Evolutionary conservation across 2,329 filamentous ascomycete genomes (phyloP).

Genomic region (Ascochyta lentis): DNA sequence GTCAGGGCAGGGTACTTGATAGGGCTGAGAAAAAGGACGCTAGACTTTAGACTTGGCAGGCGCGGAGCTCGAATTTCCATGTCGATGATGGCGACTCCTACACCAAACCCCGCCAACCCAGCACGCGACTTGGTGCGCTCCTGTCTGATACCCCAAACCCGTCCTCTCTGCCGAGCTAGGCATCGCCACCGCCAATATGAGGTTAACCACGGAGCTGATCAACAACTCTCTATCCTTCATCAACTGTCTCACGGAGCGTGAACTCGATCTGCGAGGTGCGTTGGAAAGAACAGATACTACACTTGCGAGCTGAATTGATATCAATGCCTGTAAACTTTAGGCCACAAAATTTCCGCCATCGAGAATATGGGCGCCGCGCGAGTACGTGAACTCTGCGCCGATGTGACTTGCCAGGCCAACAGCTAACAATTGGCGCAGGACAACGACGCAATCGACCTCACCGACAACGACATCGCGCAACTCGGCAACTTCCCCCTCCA

Average conservation of each 20-base stretch:
- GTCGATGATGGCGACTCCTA: not conserved
- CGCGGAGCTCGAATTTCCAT: constrained; percentile 8
- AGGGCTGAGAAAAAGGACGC: not conserved
- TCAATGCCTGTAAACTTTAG: constrained; percentile 70
- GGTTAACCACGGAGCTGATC: constrained; percentile 95
- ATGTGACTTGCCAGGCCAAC: not conserved
- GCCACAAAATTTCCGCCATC: constrained; percentile 96
- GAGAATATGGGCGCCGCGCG: constrained; percentile 96
- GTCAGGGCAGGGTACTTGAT: no score
- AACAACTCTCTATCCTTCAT: constrained; percentile 95
- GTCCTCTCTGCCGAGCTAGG: not conserved
- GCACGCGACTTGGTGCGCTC: not conserved
- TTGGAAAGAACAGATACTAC: constrained; percentile 98
- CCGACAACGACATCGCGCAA: constrained; percentile 93
- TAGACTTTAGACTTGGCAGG: constrained; percentile 13
- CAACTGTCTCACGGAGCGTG: constrained; percentile 97
- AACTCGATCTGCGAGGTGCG: constrained; percentile 99
- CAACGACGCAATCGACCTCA: constrained; percentile 96
- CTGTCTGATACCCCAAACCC: not conserved
- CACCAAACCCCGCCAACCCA: not conserved
- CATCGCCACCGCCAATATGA: constrained; percentile 65
- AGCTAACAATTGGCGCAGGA: constrained; percentile 61
- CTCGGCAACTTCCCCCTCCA: constrained; percentile 93
- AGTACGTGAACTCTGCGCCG: constrained; percentile 61
- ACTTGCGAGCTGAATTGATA: constrained; percentile 89